Evolutionary conservation across 257 asterid species (phyloP), one percentile per base, ranked within the genome.

Genomic region (Solanum ahanhuiri): DNA sequence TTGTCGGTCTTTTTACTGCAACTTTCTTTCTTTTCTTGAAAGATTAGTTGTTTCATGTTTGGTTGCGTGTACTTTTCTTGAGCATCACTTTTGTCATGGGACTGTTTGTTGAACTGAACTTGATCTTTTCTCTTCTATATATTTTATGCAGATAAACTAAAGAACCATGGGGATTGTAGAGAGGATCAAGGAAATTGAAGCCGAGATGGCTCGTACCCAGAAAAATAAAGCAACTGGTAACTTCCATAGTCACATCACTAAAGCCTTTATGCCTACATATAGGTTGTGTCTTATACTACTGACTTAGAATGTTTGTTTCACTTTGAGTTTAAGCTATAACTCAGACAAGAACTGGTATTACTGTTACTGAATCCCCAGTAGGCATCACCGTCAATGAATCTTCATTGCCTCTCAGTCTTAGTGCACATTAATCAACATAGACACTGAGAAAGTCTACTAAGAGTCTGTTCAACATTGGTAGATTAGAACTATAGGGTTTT

Each of bases 141-240:
- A 25, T 58, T 86, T 83, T 43, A 81, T 91, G 73, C 92, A 93
- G 96, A 89, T 90, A 45, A 86, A 75, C 79, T 86, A 63, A 77
- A 87, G 87, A 84, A 93, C 77, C 83, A 96, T 96, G 99, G 99
- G 99, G 92, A 97, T 97, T 91, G 88, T 95, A 31, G 99, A 97
- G 89, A 97, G 86, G 95, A 97, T 97, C 75, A 97, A 94, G 82
- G 99, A 97, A 86, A 97, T 97, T 83, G 99, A 97, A 86, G 94
- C 95, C 87, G 99, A 97, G 92, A 97, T 97, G 99, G 98, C 98
- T 37, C 96, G 98, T 28, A 97, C 99, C 33, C 99, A 97, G 95
- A 97, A 97, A 89, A 97, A 97, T 90, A 97, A 97, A 91, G 99
- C 99, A 76, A 97, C 99, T 87, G 98, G 99, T 95, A 77, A 83